Evolutionary conservation across 306 rosid genomes (phyloP), one percentile per base, ranked within the genome.

Genomic region (Argentina anserina): DNA sequence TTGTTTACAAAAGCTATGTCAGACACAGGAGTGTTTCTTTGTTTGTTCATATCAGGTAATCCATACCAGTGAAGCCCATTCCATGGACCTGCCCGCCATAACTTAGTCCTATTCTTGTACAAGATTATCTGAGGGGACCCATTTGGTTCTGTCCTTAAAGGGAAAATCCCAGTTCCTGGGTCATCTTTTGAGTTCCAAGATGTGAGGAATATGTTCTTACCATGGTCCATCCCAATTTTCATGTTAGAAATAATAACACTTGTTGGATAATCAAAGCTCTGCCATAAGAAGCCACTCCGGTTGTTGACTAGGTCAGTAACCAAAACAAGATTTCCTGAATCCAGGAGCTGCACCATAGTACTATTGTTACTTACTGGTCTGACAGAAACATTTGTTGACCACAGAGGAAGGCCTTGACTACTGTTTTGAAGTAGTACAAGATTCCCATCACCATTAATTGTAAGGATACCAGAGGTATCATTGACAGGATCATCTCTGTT

Each of bases 401-500:
- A 81, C 63, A 61, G 43, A 29, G 65, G 65, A 9, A n/a, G 43
- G 60, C 64, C 78, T 45, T 21, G 71, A 0, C 41, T 45, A 25
- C n/a, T 49, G 46, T 47, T 41, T 15, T 25, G 49, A 37, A 34
- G 41, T 23, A 77, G 73, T 0, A 14, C 65, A 14, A 81, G 79
- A 60, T 81, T 81, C 25, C 83, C 80, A 15, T 66, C 71, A 1
- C 42, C 7, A 58, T 25, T 39, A 33, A 81, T 31, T 9, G 79
- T 67, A 47, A 81, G 79, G 41, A 77, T 62, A 12, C 81, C 85
- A 4, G 81, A 41, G 17, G 36, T 31, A 65, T 81, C 86, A 4
- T 78, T 73, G 68, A 84, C 56, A 4, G 90, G 90, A 29, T 0
- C 59, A 52, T 88, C 83, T 78, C 90, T 85, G 76, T 89, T 91